Evolutionary conservation across 805 yeast genomes (phyloP), one percentile per base, ranked within the genome.

Genomic region (Pichia pseudocactophila): DNA sequence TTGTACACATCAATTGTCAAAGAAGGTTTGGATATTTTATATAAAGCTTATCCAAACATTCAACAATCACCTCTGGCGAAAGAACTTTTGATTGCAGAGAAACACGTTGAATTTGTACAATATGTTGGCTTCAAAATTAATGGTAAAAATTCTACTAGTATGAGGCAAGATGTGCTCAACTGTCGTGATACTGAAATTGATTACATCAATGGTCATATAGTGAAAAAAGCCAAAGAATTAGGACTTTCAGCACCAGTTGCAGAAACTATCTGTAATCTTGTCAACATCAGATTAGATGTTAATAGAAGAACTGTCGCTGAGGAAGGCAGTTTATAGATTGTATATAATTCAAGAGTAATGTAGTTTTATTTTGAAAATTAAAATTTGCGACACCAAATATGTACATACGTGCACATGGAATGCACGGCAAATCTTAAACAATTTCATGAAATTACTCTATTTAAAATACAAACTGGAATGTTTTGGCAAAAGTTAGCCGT

Each of bases 171-270:
- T 52, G 63, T 77, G 15, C 53, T 67, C 36, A 57, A 62, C 48
- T 62, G 73, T 45, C 71, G 74, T 50, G 70, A 68, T 13, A 84
- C 92, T 0, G 98, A 90, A 56, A 74, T 90, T 17, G 83, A 80
- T 46, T 82, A 74, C 57, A 80, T 90, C 45, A 92, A 89, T 57
- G 97, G 97, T 1, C 86, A 78, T 54, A 69, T 89, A 11, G 80
- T 73, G 1, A 57, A 54, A 7, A 61, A 78, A 40, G 95, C 85
- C 1, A 51, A 59, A 26, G 62, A 65, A 44, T 61, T 69, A 37
- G 65, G 69, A 1, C 37, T 67, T 1, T 51, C 63, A 1, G 71
- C 80, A 1, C 70, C 70, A 1, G 62, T 69, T 36, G 81, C 81
- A 56, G 54, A 55, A 26, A 62, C 73, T 45, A 52, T 82, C 34